These are phyloP conservation scores for Tilletiopsis washingtonensis DNA, from an alignment of 1,284 basidiomycete species.

Conservation along the genomic window DNA sequence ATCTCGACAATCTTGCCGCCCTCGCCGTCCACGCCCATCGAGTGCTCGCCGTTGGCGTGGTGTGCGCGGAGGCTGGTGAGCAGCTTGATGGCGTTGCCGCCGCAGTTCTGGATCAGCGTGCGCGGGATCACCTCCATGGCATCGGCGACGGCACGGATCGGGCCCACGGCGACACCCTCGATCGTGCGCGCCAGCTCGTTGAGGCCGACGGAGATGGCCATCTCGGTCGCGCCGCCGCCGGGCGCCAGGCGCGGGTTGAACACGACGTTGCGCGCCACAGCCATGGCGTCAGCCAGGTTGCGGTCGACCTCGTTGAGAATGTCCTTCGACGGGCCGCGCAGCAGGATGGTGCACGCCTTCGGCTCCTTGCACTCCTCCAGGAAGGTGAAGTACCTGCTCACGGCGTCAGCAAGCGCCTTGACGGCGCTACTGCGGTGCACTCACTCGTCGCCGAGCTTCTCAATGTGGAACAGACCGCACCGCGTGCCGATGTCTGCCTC, in stretches of 20 bases:
- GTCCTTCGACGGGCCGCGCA: conserved; percentile 97
- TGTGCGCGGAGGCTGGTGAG: conserved; percentile 83
- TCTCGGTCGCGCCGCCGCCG: conserved; percentile 93
- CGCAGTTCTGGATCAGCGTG: conserved; percentile 89
- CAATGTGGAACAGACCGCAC: conserved; percentile 90
- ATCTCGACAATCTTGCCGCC: conserved; percentile 92
- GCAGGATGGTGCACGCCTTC: conserved; percentile 94
- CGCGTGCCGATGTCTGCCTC: conserved; percentile 83
- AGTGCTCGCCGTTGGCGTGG: conserved; percentile 81
- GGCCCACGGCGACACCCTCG: conserved; percentile 70
- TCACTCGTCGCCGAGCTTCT: conserved; percentile 94
- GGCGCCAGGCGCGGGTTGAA: conserved; percentile 89
- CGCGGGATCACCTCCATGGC: conserved; percentile 96
- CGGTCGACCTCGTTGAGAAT: conserved; percentile 96
- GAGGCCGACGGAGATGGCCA: conserved; percentile 87
- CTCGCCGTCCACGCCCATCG: conserved; percentile 90
- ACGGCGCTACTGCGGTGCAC: conserved; percentile 35
- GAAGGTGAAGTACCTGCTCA: conserved; percentile 83
- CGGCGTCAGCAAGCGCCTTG: not conserved
- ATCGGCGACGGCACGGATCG: conserved; percentile 84
- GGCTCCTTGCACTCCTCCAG: conserved; percentile 83
- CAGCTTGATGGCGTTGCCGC: conserved; percentile 86
- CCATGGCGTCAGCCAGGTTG: conserved; percentile 95
- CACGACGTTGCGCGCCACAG: conserved; percentile 89
- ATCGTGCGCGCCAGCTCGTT: conserved; percentile 72